phyloP scores from a whole-genome alignment of 176 grass and related monocot species.

The Hsuehochloa calcarea region DNA sequence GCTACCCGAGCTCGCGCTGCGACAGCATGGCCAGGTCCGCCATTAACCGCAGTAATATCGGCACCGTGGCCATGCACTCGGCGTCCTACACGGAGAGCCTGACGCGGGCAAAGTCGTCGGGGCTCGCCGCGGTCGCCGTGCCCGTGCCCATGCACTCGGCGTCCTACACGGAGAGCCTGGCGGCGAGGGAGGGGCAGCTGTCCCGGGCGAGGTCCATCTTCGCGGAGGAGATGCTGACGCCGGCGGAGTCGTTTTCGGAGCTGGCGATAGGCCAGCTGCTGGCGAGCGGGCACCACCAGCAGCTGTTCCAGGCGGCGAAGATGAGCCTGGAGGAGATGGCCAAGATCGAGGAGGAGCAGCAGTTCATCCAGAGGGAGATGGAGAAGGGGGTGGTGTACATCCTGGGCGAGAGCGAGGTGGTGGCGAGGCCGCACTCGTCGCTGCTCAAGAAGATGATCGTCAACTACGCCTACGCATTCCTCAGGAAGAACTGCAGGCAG shows the following conservation, averaged over 20 bases:
- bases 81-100: slow-evolving; percentile 22
- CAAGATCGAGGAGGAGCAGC: slow-evolving; percentile 42
- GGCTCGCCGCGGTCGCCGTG: not conserved
- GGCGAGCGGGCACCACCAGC: slow-evolving; percentile 15
- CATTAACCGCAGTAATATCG: not conserved
- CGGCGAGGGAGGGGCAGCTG: not conserved
- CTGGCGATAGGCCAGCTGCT: not conserved
- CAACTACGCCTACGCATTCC: slow-evolving; percentile 65
- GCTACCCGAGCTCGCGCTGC: slow-evolving; percentile 59
- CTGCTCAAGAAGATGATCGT: slow-evolving; percentile 60
- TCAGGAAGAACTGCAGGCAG: slow-evolving; percentile 63
- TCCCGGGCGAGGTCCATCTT: not conserved
- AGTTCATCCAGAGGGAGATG: slow-evolving; percentile 55
- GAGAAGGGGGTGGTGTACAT: slow-evolving; percentile 82
- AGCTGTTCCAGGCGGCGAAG: slow-evolving; percentile 30
- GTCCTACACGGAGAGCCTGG: slow-evolving; percentile 18
- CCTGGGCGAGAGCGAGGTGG: slow-evolving; percentile 67
- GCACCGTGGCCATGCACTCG: not conserved
- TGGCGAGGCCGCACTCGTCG: slow-evolving; percentile 42
- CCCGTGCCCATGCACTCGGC: not conserved
- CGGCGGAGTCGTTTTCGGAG: slow-evolving; percentile 59
- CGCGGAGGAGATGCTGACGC: slow-evolving; percentile 47
- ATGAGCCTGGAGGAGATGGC: slow-evolving; percentile 47
- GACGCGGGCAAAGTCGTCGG: slow-evolving; percentile 3
- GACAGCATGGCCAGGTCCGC: slow-evolving; percentile 31